A percentile compares a stretch with the other conserved stretches of the same genome.
phyloP scores from a whole-genome alignment of 345 rosid species.

The Corymbia maculata region DNA sequence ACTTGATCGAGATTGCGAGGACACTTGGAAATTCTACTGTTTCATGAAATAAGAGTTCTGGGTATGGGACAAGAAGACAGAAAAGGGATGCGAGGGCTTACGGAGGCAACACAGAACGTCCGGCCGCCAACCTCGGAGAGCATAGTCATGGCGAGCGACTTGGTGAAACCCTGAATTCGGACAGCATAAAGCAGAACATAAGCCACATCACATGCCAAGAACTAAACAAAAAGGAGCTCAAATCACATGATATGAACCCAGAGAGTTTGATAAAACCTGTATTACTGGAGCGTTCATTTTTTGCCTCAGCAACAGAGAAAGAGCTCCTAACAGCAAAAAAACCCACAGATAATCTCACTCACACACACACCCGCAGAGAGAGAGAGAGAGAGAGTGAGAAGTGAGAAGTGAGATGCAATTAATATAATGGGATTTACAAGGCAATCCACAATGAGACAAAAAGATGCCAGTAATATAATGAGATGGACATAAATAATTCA shows the following conservation, averaged over 20 bases:
- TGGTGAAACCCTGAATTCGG: constrained; percentile 57
- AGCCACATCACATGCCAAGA: background rate
- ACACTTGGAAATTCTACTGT: background rate
- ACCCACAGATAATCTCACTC: background rate
- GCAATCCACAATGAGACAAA: too few species aligned
- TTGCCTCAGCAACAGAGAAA: background rate
- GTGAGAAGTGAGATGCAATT: too few species aligned
- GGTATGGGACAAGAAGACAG: background rate
- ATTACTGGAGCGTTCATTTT: background rate
- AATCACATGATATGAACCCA: background rate
- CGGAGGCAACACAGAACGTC: constrained; percentile 94
- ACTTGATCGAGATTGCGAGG: background rate
- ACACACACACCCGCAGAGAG: background rate
- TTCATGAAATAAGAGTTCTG: background rate
- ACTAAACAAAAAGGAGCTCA: background rate
- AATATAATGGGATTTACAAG: too few species aligned
- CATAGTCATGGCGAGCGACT: constrained; percentile 90
- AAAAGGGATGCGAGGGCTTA: constrained; percentile 9
- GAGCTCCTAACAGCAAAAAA: background rate
- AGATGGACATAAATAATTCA: too few species aligned
- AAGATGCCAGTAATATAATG: background rate
- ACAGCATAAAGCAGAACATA: background rate
- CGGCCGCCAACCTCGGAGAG: constrained; percentile 94
- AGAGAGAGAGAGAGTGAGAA: background rate
- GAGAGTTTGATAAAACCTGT: background rate